These are phyloP conservation scores for Xylaria castorea DNA, from an alignment of 495 filamentous ascomycete genomes.

Conservation along the genomic window DNA sequence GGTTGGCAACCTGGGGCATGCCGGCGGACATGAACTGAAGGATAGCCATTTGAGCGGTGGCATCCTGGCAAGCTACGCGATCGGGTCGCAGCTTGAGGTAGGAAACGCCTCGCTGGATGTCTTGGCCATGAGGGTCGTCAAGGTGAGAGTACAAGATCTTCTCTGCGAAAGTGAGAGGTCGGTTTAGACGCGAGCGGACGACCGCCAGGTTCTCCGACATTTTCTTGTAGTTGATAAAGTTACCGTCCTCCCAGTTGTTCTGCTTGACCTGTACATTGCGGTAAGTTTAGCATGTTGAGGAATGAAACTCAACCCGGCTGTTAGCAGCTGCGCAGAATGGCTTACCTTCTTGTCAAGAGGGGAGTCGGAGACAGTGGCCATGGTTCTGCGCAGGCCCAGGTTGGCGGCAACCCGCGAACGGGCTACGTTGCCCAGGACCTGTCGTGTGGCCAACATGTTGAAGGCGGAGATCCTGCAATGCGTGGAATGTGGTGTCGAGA, in stretches of 20 bases:
- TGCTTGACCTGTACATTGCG: constrained; percentile 54
- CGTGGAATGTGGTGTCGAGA: constrained; percentile 32
- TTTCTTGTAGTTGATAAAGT: constrained; percentile 79
- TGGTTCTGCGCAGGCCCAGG: constrained; percentile 56
- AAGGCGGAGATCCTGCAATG: constrained; percentile 41
- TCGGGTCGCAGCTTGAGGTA: constrained; percentile 97
- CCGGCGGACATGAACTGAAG: constrained; percentile 99
- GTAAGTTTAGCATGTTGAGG: constrained; percentile 36
- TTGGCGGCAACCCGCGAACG: constrained; percentile 56
- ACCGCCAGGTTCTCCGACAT: constrained; percentile 97
- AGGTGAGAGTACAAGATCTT: constrained; percentile 99
- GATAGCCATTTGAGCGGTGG: constrained; percentile 99
- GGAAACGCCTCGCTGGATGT: constrained; percentile 92
- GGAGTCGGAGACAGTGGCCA: constrained; percentile 61
- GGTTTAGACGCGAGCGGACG: constrained; percentile 86
- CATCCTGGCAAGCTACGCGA: constrained; percentile 99
- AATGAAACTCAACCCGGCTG: not conserved
- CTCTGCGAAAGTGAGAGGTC: constrained; percentile 93
- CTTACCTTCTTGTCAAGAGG: constrained; percentile 62
- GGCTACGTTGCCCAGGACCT: constrained; percentile 57
- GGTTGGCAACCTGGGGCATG: constrained; percentile 92
- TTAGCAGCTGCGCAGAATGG: not conserved
- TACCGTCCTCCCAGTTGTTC: constrained; percentile 63
- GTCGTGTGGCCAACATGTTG: constrained; percentile 64
- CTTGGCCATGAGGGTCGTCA: constrained; percentile 94